Evolutionary conservation across 768 basidiomycete species (phyloP).

Genomic region (Lanmaoa pseudosensibilis): DNA sequence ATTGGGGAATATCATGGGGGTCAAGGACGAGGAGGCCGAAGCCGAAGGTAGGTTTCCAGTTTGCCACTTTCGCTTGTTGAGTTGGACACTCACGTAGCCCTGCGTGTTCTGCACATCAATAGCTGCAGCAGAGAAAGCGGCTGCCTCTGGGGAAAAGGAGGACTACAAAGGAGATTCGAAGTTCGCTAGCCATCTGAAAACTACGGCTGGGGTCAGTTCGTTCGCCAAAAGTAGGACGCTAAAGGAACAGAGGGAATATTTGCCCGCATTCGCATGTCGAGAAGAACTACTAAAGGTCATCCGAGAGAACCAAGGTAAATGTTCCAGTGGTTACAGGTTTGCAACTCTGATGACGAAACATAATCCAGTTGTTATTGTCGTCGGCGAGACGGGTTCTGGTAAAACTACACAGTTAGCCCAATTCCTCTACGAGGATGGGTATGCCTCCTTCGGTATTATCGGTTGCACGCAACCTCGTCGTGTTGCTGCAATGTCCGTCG

Average conservation of each 20-base stretch:
- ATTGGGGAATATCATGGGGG: constrained; percentile 97
- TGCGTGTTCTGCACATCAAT: constrained; percentile 36
- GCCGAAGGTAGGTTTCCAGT: constrained; percentile 71
- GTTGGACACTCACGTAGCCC: constrained; percentile 80
- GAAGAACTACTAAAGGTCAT: constrained; percentile 88
- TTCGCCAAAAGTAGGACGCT: constrained; percentile 82
- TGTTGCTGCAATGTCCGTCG: constrained; percentile 99
- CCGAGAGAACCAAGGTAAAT: constrained; percentile 90
- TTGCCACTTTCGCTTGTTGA: constrained; percentile 37
- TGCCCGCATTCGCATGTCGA: constrained; percentile 96
- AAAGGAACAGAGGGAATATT: constrained; percentile 93
- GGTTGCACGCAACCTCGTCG: constrained; percentile 98
- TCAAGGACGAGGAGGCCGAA: constrained; percentile 91
- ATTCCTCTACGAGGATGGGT: constrained; percentile 97
- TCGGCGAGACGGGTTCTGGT: constrained; percentile 99
- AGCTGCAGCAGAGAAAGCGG: constrained; percentile 55
- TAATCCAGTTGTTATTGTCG: constrained; percentile 79
- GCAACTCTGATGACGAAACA: neutral
- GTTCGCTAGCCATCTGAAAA: constrained; percentile 92
- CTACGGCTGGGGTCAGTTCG: constrained; percentile 69
- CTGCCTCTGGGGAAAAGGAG: constrained; percentile 53
- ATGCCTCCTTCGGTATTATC: constrained; percentile 83
- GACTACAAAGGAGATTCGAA: constrained; percentile 93
- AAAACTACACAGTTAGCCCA: constrained; percentile 97
- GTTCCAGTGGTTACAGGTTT: neutral